Base-by-base conservation (phyloP, 805 yeast species). In the Tetrapisispora namnaoensis region DNA sequence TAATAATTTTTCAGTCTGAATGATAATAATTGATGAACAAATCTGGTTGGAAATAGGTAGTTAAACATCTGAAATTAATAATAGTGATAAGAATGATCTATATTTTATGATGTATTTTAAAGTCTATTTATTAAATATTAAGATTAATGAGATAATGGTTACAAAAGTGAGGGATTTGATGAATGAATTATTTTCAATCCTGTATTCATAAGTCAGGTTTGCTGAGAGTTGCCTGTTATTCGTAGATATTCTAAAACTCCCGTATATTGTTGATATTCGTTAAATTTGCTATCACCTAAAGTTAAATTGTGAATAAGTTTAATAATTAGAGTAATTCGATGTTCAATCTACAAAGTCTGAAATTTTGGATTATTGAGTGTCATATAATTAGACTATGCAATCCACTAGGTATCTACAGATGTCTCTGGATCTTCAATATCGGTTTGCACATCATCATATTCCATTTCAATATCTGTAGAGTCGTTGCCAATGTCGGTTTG, bases 341-440 rank as follows among this genome's bases (percentile, higher is more conserved):
- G 28, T 24, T 24, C 8, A 24, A 24, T 36, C 38, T 36, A 8
- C n/a, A 17, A n/a, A 36, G 3, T 36, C 13, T 17, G 38, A 8
- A 4, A 8, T 14, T 5, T 32, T 14, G 35, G 4, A 7, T 14
- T 11, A 8, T 32, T 14, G 3, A 13, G 13, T 14, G 35, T 7
- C 35, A 32, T 13, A 10, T 14, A 14, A 32, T 17, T 9, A 2
- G 16, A 20, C 18, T 17, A 11, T 18, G 16, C 16, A 9, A 16
- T 16, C 4, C 8, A 18, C 30, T 13, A 42, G 11, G 44, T 21
- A 9, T 42, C 44, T 5, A 42, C 20, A 9, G 44, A 42, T 1
- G 44, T 30, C 18, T 42, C 44, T 18, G 37, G 44, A 18, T 42
- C 44, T 42, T 60, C 64, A 11, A 56, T 53, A 44, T 60, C 64